Base-by-base conservation (phyloP, 2,329 filamentous ascomycete species). In the Claviceps pusilla region DNA sequence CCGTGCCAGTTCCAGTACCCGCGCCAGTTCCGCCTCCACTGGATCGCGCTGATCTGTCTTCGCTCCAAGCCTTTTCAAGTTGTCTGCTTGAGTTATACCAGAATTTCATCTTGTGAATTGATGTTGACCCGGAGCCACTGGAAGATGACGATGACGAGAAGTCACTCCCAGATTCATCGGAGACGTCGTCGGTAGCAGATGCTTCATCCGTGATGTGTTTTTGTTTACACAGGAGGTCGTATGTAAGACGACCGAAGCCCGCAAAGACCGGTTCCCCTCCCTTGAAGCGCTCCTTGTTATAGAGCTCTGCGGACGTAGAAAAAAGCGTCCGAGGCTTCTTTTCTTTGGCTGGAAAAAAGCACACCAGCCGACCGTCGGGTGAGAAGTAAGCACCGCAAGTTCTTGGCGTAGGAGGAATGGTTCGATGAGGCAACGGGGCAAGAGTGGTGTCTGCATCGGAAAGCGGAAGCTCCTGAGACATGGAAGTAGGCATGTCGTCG, bases 321-420 rank as follows among this genome's bases (percentile, higher is more conserved):
- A 79, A 71, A 6, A 77, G 52, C 3, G 71, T 74, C 41, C 70
- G 74, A 16, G 76, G 75, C 58, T 77, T 81, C 62, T 80, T 77
- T 60, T 85, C 81, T 59, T 83, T 84, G 0, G 81, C 81, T 2
- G 82, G 82, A 60, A 86, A 86, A 66, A 86, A 86, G 62, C 81
- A 84, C 5, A 82, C 74, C 1, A 86, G 69, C 45, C 76, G 76
- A 7, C 83, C 83, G 60, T 81, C 80, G 42, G 76, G 76, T 9
- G 79, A 78, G 59, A 83, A 84, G 6, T 77, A 71, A 46, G 77
- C 79, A 45, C 81, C 81, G 57, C 81, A 84, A 7, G 74, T 74
- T 47, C 79, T 71, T 2, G 78, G 79, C 24, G 76, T 69, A 0
- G 79, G 79, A 12, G 80, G 77, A 66, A 75, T 72, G 5, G 71